Evolutionary conservation across 1,139 yeast species (phyloP), one percentile per base, ranked within the genome.

Genomic region (Diutina mesorugosa): DNA sequence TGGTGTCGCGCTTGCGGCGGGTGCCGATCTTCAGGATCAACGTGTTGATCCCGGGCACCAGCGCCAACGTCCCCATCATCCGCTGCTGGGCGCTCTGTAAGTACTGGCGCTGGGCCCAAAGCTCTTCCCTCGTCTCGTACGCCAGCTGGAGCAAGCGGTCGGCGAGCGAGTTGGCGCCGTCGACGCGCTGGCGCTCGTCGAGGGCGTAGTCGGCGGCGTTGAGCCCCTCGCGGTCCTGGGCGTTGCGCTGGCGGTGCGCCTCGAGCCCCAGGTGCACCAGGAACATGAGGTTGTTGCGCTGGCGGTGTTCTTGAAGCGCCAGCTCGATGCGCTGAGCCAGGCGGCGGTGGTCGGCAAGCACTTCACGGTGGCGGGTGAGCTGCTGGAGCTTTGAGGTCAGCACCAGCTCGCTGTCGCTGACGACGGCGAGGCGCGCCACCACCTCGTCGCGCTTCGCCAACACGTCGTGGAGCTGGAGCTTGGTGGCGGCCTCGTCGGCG

Each of bases 121-220:
- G 79, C 65, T 88, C 95, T 60, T 93, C 97, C 60, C 98, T 76
- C 0, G 99, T 90, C 62, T 86, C 87, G 69, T 83, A 86, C 0
- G 97, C 99, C 66, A 87, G 95, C 30, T 82, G 81, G 47, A 93
- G 76, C 58, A 93, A 73, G 55, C 87, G 72, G 66, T 93, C 97
- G 7, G 96, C 89, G 60, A 90, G 74, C 54, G 79, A 77, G 67
- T 90, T 85, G 52, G 95, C 84, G 57, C 77, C 77, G 62, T 88
- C 90, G 29, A 87, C 87, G 56, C 97, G 75, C 46, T 79, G 75
- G 16, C 90, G 71, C 69, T 93, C 99, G 58, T 85, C 85, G 58
- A 87, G 76, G 66, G 88, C 84, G 68, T 91, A 91, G 59, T 83
- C 88, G 60, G 85, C 67, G 26, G 74, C 72, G 59, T 70, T 65